phyloP scores from a whole-genome alignment of 495 filamentous ascomycete genomes.

The Terfezia claveryi region DNA sequence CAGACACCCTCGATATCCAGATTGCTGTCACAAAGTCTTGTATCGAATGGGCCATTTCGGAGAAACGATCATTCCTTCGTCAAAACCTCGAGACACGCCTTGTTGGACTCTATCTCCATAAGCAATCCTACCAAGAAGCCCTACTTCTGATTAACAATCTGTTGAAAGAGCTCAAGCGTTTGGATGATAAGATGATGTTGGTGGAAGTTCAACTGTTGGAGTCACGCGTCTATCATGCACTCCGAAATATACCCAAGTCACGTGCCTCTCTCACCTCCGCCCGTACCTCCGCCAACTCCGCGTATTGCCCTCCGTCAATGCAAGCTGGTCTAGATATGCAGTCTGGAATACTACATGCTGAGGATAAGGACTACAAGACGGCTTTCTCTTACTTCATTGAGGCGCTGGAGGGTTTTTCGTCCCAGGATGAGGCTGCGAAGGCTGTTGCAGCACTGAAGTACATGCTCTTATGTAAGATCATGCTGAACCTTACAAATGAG shows the following conservation, averaged over 20 bases:
- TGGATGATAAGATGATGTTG: conserved; percentile 94
- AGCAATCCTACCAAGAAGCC: conserved; percentile 89
- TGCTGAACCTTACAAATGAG: conserved; percentile 91
- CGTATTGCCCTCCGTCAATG: conserved; percentile 86
- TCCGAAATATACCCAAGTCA: conserved; percentile 90
- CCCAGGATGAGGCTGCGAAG: conserved; percentile 63
- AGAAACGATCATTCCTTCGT: conserved; percentile 80
- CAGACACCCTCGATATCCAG: conserved; percentile 81
- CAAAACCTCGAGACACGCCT: conserved; percentile 96
- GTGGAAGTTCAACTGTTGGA: conserved; percentile 98
- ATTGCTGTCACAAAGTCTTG: conserved; percentile 85
- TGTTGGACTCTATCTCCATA: conserved; percentile 81
- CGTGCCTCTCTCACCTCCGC: conserved; percentile 87
- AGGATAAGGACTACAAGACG: conserved; percentile 97
- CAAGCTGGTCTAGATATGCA: conserved; percentile 98
- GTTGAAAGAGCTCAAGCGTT: conserved; percentile 81
- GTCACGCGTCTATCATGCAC: conserved; percentile 87
- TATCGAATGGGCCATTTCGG: conserved; percentile 95
- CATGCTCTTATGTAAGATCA: conserved; percentile 99
- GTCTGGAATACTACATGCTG: conserved; percentile 91
- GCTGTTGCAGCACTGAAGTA: conserved; percentile 90
- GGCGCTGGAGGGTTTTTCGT: conserved; percentile 87
- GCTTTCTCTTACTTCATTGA: conserved; percentile 98
- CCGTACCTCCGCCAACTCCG: conserved; percentile 80
- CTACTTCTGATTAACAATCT: conserved; percentile 89